Percentiles rank a stretch among this genome's conserved stretches.
phyloP scores from a whole-genome alignment of 345 rosid species.

The Boechera retrofracta region DNA sequence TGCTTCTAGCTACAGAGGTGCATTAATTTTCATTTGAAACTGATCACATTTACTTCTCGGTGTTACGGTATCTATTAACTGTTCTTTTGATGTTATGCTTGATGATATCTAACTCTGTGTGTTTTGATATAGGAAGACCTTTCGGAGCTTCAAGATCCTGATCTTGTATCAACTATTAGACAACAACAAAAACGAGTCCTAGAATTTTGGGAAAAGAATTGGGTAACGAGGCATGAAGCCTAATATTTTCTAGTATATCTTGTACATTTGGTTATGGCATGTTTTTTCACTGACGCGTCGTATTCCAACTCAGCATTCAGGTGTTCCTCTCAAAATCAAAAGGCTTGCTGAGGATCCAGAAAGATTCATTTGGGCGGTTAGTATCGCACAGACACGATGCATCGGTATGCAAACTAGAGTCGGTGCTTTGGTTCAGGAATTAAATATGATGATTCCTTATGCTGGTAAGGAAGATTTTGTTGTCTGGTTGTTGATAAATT shows the following conservation, averaged over 20 bases:
- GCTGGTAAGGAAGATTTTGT: conserved; percentile 59
- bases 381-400: conserved; percentile 86
- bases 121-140: conserved; percentile 67
- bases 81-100: conserved; percentile 4
- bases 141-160: conserved; percentile 80
- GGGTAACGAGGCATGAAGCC: conserved; percentile 57
- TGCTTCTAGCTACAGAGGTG: conserved; percentile 97
- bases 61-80: background rate
- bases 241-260: background rate
- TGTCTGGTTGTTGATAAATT: background rate
- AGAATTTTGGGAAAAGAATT: conserved; percentile 89
- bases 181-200: conserved; percentile 68
- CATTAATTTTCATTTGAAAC: conserved; percentile 8
- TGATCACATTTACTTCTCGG: conserved; percentile 5
- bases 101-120: conserved; percentile 24
- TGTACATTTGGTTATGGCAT: background rate
- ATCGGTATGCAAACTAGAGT: conserved; percentile 80
- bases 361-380: conserved; percentile 86
- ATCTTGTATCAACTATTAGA: conserved; percentile 79
- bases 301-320: conserved; percentile 61
- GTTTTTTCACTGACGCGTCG: conserved; percentile 25
- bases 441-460: conserved; percentile 92
- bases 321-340: conserved; percentile 86
- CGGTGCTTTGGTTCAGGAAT: conserved; percentile 84
- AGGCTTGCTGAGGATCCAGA: conserved; percentile 84